Evolutionary conservation across 495 filamentous ascomycete species (phyloP).

Genomic region (Articulospora tetracladia): DNA sequence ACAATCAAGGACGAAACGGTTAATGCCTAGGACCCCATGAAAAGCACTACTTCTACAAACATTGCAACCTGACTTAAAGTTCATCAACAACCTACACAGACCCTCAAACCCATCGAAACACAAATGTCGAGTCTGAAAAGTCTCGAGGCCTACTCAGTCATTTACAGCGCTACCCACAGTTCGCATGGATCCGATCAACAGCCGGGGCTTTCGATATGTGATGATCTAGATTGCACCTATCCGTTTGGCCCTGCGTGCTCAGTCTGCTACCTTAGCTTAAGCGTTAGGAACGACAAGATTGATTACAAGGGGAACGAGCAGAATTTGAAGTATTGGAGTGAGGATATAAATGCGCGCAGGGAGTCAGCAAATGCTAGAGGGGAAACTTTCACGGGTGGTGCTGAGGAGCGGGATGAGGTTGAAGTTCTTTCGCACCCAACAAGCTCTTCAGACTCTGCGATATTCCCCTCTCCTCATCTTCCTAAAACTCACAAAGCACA

Average conservation of each 20-base stretch:
- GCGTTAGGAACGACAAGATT: not conserved
- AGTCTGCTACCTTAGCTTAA: not conserved
- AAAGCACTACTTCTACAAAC: too few species aligned
- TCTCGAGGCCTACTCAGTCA: not conserved
- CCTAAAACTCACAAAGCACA: too few species aligned
- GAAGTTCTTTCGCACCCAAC: not conserved
- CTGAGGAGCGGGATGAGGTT: not conserved
- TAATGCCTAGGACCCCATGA: too few species aligned
- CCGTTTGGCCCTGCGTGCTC: constrained; percentile 3
- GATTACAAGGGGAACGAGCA: not conserved
- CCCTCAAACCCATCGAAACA: not conserved
- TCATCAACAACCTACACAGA: too few species aligned
- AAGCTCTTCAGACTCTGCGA: not conserved
- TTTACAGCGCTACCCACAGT: not conserved
- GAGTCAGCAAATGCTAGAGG: not conserved
- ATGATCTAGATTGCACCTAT: constrained; percentile 4
- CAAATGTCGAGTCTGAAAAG: not conserved
- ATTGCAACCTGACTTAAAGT: too few species aligned
- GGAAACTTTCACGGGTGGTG: not conserved
- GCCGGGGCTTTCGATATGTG: not conserved
- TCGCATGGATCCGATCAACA: not conserved
- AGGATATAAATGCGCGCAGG: not conserved
- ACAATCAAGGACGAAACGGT: too few species aligned
- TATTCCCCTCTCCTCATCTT: not conserved
- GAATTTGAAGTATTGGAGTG: not conserved